These are phyloP conservation scores for Wallemia hederae DNA, from an alignment of 1,284 basidiomycete genomes.

Conservation along the genomic window DNA sequence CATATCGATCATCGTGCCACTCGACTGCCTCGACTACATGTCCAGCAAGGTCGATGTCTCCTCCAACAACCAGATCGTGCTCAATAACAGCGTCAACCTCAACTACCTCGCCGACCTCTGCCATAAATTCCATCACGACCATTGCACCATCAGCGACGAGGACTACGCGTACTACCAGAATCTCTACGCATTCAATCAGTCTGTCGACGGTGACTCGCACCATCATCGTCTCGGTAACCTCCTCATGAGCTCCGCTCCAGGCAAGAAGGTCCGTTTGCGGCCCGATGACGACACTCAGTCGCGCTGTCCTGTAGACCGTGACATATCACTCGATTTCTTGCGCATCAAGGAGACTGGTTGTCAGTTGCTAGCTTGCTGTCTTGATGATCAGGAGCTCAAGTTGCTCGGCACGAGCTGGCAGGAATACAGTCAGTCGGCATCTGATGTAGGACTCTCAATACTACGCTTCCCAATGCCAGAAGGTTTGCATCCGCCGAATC, in stretches of 20 bases:
- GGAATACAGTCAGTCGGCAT: conserved; percentile 36
- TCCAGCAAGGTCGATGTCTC: conserved; percentile 7
- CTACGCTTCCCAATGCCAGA: conserved; percentile 66
- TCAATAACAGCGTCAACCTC: conserved; percentile 7
- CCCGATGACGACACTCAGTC: conserved; percentile 20
- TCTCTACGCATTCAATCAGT: conserved; percentile 2
- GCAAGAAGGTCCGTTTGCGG: conserved; percentile 71
- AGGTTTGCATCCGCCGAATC: conserved; percentile 47
- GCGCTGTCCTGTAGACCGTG: conserved; percentile 52
- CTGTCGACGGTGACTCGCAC: conserved; percentile 3
- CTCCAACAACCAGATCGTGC: conserved; percentile 11
- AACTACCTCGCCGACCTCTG: conserved; percentile 3
- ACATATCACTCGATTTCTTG: conserved; percentile 41
- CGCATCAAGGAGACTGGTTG: conserved; percentile 50
- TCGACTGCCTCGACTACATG: conserved; percentile 22
- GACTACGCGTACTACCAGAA: conserved; percentile 4
- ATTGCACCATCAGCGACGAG: conserved; percentile 6
- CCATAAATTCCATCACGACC: conserved; percentile 5
- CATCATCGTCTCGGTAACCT: conserved; percentile 45
- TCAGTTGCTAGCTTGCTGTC: conserved; percentile 55
- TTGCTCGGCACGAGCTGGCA: conserved; percentile 58
- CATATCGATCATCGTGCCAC: conserved; percentile 24
- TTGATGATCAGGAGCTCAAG: conserved; percentile 58
- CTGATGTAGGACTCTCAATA: conserved; percentile 39
- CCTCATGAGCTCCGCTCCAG: conserved; percentile 69